Conservation (phyloP, 2,329 filamentous ascomycete species). For the Ploettnerulaceae sp. region DNA sequence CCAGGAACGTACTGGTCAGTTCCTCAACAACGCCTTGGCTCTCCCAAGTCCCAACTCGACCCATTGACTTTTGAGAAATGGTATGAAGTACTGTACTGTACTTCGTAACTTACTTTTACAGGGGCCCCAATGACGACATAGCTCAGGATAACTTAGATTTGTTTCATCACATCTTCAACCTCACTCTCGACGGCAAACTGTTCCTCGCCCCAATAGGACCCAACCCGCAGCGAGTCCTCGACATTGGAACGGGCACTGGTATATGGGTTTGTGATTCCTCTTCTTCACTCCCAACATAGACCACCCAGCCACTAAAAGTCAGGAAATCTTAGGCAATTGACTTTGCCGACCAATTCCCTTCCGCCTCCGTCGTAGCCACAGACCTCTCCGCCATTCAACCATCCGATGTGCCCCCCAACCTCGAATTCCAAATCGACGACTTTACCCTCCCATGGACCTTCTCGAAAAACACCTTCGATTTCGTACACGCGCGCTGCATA, state of each 20-base stretch:
- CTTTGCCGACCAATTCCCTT: slow-evolving; percentile 25
- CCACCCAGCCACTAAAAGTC: too few relatives aligned
- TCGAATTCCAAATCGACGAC: slow-evolving; percentile 48
- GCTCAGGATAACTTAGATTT: slow-evolving; percentile 21
- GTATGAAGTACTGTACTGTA: too few relatives aligned
- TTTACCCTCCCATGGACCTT: slow-evolving; percentile 44
- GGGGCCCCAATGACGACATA: slow-evolving; percentile 18
- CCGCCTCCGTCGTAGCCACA: slow-evolving; percentile 24
- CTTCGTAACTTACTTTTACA: too few relatives aligned
- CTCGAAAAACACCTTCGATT: slow-evolving; percentile 43
- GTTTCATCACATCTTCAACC: slow-evolving; percentile 20
- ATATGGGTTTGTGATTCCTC: too few relatives aligned
- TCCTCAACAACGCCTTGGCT: too few relatives aligned
- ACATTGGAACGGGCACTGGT: slow-evolving; percentile 18
- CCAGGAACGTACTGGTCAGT: slow-evolving; percentile 34
- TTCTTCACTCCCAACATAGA: too few relatives aligned
- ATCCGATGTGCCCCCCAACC: slow-evolving; percentile 42
- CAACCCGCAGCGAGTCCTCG: slow-evolving; percentile 16
- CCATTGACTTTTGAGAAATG: not conserved
- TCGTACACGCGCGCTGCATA: slow-evolving; percentile 45
- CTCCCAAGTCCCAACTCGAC: too few relatives aligned
- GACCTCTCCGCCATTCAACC: slow-evolving; percentile 31
- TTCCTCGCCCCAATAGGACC: slow-evolving; percentile 24
- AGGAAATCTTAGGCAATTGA: too few relatives aligned
- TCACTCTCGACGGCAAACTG: slow-evolving; percentile 17